These are phyloP conservation scores for Aspergillus intermedius DNA, from an alignment of 2,329 filamentous ascomycete species.

Conservation along the genomic window DNA sequence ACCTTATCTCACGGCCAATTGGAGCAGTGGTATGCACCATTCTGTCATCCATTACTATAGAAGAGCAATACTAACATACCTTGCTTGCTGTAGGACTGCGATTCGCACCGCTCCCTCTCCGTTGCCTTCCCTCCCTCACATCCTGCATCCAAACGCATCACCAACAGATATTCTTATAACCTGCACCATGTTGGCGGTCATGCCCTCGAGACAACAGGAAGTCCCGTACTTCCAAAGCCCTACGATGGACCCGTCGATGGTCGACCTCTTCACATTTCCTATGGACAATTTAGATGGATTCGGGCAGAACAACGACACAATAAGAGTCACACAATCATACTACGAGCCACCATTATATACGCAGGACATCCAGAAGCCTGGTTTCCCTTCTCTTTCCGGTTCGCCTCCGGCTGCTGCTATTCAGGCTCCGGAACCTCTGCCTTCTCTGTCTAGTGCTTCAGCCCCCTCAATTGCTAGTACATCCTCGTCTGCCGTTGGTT, in stretches of 20 bases:
- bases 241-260: slow-evolving; percentile 26
- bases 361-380: slow-evolving; percentile 21
- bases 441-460: slow-evolving; percentile 56
- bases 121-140: slow-evolving; percentile 10
- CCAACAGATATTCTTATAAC: not conserved
- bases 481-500: slow-evolving; percentile 61
- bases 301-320: slow-evolving; percentile 15
- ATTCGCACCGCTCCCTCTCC: slow-evolving; percentile 1
- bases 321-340: slow-evolving; percentile 20
- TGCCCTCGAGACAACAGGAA: slow-evolving; percentile 26
- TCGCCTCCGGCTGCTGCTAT: slow-evolving; percentile 20
- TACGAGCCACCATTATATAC: slow-evolving; percentile 22
- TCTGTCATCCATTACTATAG: no score
- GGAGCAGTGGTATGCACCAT: no score
- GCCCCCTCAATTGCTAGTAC: slow-evolving; percentile 52
- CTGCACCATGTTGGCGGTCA: slow-evolving; percentile 26
- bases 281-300: slow-evolving; percentile 20
- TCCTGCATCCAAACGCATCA: not conserved
- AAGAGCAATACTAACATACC: not conserved
- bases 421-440: slow-evolving; percentile 37
- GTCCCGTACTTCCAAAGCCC: slow-evolving; percentile 24
- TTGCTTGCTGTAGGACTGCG: not conserved
- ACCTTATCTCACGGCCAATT: not conserved
- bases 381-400: slow-evolving; percentile 21
- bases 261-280: slow-evolving; percentile 26